Conservation (phyloP, 2,329 filamentous ascomycete genomes). For the Phialocephala subalpina region DNA sequence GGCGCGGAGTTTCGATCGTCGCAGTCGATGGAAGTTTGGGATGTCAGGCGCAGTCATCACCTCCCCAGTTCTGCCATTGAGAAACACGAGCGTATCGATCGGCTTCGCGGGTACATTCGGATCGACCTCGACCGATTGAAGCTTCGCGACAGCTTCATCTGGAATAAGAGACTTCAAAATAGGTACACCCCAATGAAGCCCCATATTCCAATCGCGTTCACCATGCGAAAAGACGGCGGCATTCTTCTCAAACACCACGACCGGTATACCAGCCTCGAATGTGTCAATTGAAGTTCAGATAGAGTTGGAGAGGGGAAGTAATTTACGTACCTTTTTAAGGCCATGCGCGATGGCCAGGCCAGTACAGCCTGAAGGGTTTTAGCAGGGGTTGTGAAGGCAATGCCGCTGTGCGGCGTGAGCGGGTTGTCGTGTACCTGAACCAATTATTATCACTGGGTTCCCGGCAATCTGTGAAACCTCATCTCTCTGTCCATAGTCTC, state of each 20-base stretch:
- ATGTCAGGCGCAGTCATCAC: constrained; percentile 33
- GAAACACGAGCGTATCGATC: constrained; percentile 44
- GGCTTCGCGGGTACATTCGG: constrained; percentile 39
- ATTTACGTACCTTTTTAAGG: constrained; percentile 48
- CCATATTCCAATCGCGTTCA: constrained; percentile 49
- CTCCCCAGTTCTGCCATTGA: constrained; percentile 46
- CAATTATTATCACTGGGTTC: constrained; percentile 35
- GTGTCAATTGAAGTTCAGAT: not conserved
- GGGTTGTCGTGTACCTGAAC: constrained; percentile 25
- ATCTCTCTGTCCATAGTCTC: constrained; percentile 8
- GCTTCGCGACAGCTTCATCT: constrained; percentile 36
- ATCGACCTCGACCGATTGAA: constrained; percentile 44
- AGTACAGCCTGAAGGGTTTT: constrained; percentile 45
- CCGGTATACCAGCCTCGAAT: constrained; percentile 32
- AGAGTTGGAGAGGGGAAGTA: not conserved
- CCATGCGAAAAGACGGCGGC: constrained; percentile 26
- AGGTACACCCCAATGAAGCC: constrained; percentile 45
- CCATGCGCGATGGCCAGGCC: constrained; percentile 51
- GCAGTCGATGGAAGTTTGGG: constrained; percentile 46
- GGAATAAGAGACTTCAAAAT: constrained; percentile 44
- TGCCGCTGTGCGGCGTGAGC: not conserved
- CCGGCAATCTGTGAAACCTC: not conserved
- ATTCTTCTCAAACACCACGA: constrained; percentile 41
- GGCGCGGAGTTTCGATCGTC: constrained; percentile 47
- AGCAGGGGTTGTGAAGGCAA: not conserved